Percentiles rank a stretch among this genome's conserved stretches.
These are phyloP conservation scores for Sporothrix luriei DNA, from an alignment of 2,329 filamentous ascomycete species.

Conservation along the genomic window DNA sequence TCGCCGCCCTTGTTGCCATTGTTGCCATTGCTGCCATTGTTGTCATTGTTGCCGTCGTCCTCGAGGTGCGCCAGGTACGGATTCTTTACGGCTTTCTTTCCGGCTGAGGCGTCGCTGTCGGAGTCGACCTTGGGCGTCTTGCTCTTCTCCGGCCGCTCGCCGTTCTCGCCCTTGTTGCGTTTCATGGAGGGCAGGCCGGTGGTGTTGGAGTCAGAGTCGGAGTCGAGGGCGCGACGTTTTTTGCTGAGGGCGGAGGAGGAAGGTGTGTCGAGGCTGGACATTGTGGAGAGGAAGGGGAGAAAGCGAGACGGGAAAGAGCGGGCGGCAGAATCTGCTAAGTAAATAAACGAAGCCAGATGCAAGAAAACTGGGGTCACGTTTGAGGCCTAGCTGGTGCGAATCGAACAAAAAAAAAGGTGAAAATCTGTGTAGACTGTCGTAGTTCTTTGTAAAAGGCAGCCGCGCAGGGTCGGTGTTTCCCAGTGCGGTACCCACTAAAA, in stretches of 20 bases:
- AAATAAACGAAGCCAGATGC: slow-evolving; percentile 19
- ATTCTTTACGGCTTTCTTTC: slow-evolving; percentile 57
- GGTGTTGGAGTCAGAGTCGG: slow-evolving; percentile 39
- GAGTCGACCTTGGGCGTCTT: slow-evolving; percentile 30
- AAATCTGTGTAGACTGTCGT: not conserved
- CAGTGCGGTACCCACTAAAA: slow-evolving; percentile 30
- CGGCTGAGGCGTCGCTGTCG: slow-evolving; percentile 28
- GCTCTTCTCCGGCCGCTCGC: slow-evolving; percentile 31
- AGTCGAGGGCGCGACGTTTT: slow-evolving; percentile 25
- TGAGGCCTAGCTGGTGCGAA: slow-evolving; percentile 4
- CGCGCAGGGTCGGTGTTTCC: slow-evolving; percentile 6
- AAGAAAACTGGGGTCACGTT: slow-evolving; percentile 31
- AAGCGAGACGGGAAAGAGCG: slow-evolving; percentile 24
- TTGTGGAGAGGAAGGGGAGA: slow-evolving; percentile 22
- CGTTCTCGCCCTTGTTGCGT: slow-evolving; percentile 39
- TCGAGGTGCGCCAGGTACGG: slow-evolving; percentile 89
- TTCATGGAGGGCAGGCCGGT: slow-evolving; percentile 39
- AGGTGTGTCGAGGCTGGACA: slow-evolving; percentile 28
- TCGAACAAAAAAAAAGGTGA: slow-evolving; percentile 7
- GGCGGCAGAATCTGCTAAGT: slow-evolving; percentile 22
- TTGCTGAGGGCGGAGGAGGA: slow-evolving; percentile 11
- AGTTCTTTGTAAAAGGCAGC: slow-evolving; percentile 20
- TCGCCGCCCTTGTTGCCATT: slow-evolving; percentile 42
- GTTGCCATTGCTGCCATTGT: slow-evolving; percentile 41
- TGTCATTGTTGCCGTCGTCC: slow-evolving; percentile 48